These are phyloP conservation scores for Trichoderma aggressivum DNA, from an alignment of 2,329 filamentous ascomycete genomes.

Conservation along the genomic window DNA sequence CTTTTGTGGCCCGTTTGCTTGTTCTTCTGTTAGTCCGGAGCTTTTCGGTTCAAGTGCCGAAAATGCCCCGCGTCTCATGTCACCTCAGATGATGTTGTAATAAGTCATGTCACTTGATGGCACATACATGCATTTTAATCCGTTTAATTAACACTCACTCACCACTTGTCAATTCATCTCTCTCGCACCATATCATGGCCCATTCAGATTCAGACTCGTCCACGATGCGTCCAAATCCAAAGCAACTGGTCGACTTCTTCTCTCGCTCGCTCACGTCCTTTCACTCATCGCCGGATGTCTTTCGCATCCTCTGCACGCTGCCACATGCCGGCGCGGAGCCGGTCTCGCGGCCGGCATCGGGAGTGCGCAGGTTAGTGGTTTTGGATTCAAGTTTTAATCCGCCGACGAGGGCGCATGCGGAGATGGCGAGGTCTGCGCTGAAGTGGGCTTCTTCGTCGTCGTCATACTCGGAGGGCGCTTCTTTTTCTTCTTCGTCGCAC, in stretches of 20 bases:
- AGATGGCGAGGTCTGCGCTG: slow-evolving; percentile 53
- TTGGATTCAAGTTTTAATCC: slow-evolving; percentile 69
- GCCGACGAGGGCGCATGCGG: slow-evolving; percentile 58
- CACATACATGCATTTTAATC: not conserved
- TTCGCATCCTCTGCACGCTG: slow-evolving; percentile 46
- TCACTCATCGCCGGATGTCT: slow-evolving; percentile 40
- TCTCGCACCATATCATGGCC: slow-evolving; percentile 17
- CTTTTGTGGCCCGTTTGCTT: not conserved
- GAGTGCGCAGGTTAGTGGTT: slow-evolving; percentile 45
- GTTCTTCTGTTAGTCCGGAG: not conserved
- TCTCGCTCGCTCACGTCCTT: slow-evolving; percentile 44
- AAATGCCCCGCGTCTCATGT: slow-evolving; percentile 12
- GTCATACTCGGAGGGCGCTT: not conserved
- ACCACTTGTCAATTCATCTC: not conserved
- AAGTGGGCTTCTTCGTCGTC: slow-evolving; percentile 16
- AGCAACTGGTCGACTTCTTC: slow-evolving; percentile 41
- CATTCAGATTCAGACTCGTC: not conserved
- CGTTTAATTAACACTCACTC: not conserved
- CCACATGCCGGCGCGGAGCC: slow-evolving; percentile 23
- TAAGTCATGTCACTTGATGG: not conserved
- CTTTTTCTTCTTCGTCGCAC: not conserved
- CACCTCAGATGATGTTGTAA: not conserved
- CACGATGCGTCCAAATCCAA: slow-evolving; percentile 22
- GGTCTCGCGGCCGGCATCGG: not conserved
- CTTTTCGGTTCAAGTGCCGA: not conserved